Base-by-base conservation (phyloP, 2,329 filamentous ascomycete genomes). In the Talaromyces piceae region DNA sequence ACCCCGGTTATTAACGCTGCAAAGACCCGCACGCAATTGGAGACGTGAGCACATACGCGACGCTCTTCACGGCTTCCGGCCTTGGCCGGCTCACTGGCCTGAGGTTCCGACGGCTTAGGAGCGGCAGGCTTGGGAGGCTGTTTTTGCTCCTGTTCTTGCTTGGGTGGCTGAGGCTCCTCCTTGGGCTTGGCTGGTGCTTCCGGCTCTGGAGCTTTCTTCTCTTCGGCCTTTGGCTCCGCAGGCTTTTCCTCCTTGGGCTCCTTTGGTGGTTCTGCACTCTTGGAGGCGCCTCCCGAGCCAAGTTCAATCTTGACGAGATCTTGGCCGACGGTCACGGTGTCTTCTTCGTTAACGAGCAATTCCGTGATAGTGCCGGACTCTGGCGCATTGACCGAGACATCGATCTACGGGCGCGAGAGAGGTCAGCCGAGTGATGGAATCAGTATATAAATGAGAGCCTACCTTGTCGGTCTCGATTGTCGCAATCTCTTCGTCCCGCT, bases 391-490 rank as follows among this genome's bases (percentile, higher is more conserved):
- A 98, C 91, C 23, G 91, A 86, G 43, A 98, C 89, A 70, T 98
- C 93, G 66, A 97, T 97, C 90, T 93, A 58, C 27, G 46, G 45
- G 20, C n/a, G 13, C 18, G 20, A 22, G 18, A 20, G 16, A 20
- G 12, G 20, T 18, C 12, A 41, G 18, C n/a, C 4, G 49, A 20
- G 20, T 3, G 54, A 30, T 53, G 31, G 16, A 27, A 41, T 54
- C 48, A 45, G 47, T 53, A 27, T 57, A 52, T 25, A 45, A 11
- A 30, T 25, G 3, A 25, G 31, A 47, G 50, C 47, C 51, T 68
- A 89, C 88, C 84, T 98, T 98, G 80, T 98, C 93, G 12, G 93
- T 98, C 74, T 98, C 93, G 65, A 98, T 98, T 46, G 91, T 96
- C 27, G 93, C 93, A 69, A 98, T 91, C 71, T 98, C 93, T 74